Evolutionary conservation across 805 yeast genomes (phyloP), one percentile per base, ranked within the genome.

Genomic region (Spathaspora arborariae): DNA sequence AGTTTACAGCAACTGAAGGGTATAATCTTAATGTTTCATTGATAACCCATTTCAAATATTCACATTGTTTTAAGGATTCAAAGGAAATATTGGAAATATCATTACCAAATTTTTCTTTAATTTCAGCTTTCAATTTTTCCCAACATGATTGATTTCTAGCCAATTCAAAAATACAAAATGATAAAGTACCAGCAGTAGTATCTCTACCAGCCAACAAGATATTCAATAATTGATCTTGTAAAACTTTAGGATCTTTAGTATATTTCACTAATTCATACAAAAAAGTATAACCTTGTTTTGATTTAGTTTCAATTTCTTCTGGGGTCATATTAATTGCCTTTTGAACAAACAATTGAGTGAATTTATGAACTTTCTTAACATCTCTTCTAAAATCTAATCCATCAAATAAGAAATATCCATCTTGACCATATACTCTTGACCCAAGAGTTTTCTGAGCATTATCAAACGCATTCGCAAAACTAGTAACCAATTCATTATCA

Each of bases 131-230:
- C 42, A 68, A 57, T 40, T 57, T 62, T 2, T 45, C 52, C 54
- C 57, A 67, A 10, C 67, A 51, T 5, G 57, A 53, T 4, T 69
- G 70, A 45, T 65, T 59, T 45, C 63, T 56, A 15, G 70, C 57
- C 45, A 68, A 56, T 53, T 66, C 72, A 47, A 55, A 67, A 36
- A 63, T 53, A 5, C 61, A 51, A 33, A 62, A 60, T 2, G 68
- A 57, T 36, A 68, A 57, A 16, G 66, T 56, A 20, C 70, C 63
- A 16, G 72, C 72, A 27, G 73, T 68, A 9, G 73, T 68, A 48
- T 65, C 67, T 55, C 73, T 58, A 24, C 72, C 73, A 19, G 73
- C 73, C 40, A 70, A 55, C 63, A 70, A 61, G 41, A 70, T 70
- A 51, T 70, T 70, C 55, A 70, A 64, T 51, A 67, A 60, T 52